Base-by-base conservation (phyloP, 257 asterid species). In the Capsicum chinense region DNA sequence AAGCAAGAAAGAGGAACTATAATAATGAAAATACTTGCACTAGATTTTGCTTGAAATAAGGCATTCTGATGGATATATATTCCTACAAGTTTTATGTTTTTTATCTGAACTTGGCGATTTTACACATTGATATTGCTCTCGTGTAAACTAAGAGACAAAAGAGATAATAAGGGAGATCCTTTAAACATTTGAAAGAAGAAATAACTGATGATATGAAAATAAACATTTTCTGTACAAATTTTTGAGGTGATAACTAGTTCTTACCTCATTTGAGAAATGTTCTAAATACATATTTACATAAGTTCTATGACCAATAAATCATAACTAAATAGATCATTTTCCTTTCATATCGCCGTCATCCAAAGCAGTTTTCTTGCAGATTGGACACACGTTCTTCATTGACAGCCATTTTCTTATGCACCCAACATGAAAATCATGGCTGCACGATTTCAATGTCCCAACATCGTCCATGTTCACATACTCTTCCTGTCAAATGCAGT, bases 371-470 rank as follows among this genome's bases (percentile, higher is more conserved):
- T 39, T 83, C 87, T 94, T 94, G 91, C 97, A 92, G 84, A 94
- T 92, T 8, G 97, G 98, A 33, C 85, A 83, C 15, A 35, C 80
- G 5, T 93, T 92, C 91, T 94, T 94, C 89, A 94, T 85, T 11
- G 97, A 91, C 50, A 94, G 74, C 98, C 98, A 94, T 89, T 87
- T 94, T 52, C 88, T 85, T 83, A 94, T 90, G 84, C 98, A 94
- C 8, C 86, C 84, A 79, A 90, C 93, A 82, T 94, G 98, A 85
- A 91, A 94, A 88, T 93, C 94, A 87, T 93, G 98, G 15, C 88
- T 85, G 85, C 97, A 94, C 16, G 67, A 83, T 86, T 88, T 92
- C 88, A 94, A 37, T 0, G 87, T 88, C 86, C 95, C 95, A 71
- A 93, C 90, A 57, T 92, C 91, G 66, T 93, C 97, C 93, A 82